phyloP scores from a whole-genome alignment of 495 filamentous ascomycete genomes.

The Bombardia bombarda region DNA sequence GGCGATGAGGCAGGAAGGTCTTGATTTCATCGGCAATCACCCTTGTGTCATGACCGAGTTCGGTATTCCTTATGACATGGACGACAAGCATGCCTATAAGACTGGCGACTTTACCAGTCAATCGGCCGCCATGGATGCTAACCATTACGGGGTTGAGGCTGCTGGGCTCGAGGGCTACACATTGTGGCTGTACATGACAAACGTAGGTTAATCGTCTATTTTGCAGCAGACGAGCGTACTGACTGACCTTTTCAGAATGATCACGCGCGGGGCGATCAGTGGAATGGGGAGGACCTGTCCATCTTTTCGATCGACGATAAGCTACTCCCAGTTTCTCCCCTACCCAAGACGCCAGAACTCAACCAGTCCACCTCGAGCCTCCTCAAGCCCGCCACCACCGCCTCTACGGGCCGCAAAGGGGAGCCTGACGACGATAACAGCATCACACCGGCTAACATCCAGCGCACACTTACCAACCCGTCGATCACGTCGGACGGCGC shows the following conservation, averaged over 20 bases:
- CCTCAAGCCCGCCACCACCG: slow-evolving; percentile 16
- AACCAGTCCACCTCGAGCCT: slow-evolving; percentile 28
- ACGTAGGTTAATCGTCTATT: too few relatives aligned
- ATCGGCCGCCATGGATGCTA: slow-evolving; percentile 90
- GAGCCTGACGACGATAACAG: slow-evolving; percentile 47
- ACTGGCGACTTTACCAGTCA: slow-evolving; percentile 96
- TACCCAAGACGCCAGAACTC: slow-evolving; percentile 30
- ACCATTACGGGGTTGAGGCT: slow-evolving; percentile 86
- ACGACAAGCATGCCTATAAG: slow-evolving; percentile 87
- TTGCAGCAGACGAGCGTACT: too few relatives aligned
- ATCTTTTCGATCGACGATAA: slow-evolving; percentile 80
- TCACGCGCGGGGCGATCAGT: slow-evolving; percentile 85
- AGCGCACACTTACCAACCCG: slow-evolving; percentile 59
- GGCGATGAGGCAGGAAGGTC: slow-evolving; percentile 80
- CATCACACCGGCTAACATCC: slow-evolving; percentile 63
- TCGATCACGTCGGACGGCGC: slow-evolving; percentile 58
- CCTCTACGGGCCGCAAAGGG: slow-evolving; percentile 14
- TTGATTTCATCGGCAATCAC: slow-evolving; percentile 81
- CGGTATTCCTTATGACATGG: slow-evolving; percentile 98
- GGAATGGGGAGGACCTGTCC: slow-evolving; percentile 96
- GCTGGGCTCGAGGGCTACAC: slow-evolving; percentile 75
- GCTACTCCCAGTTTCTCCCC: slow-evolving; percentile 48
- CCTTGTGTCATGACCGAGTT: slow-evolving; percentile 92
- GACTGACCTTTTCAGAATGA: slow-evolving; percentile 69
- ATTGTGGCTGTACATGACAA: slow-evolving; percentile 76